Evolutionary conservation across 495 filamentous ascomycete genomes (phyloP).

Genomic region (Pyronema domesticum): DNA sequence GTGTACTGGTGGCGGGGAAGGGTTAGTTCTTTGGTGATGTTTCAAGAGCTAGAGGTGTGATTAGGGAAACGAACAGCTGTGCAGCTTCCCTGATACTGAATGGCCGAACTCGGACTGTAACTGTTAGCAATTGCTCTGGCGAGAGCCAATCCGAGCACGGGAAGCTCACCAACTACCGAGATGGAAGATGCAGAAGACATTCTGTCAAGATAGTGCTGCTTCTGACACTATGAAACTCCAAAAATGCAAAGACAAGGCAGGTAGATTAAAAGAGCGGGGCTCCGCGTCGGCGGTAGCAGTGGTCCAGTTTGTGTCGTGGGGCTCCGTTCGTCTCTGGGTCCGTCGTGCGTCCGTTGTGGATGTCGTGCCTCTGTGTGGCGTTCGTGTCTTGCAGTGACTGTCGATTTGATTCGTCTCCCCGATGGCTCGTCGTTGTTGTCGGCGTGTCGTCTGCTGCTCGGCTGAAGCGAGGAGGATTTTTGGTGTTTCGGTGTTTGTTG

Average conservation of each 20-base stretch:
- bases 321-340: neutral
- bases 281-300: neutral
- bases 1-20: slow-evolving; percentile 32
- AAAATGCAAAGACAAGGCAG: neutral
- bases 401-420: too few relatives aligned
- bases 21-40: neutral
- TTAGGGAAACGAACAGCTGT: slow-evolving; percentile 34
- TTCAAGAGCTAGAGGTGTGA: neutral
- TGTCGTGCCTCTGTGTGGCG: neutral
- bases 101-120: slow-evolving; percentile 72
- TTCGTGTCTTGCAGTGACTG: neutral
- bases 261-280: neutral
- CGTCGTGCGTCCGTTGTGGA: neutral
- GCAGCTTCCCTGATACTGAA: slow-evolving; percentile 69
- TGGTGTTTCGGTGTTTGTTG: neutral
- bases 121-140: slow-evolving; percentile 3
- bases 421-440: neutral
- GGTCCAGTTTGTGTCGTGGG: neutral
- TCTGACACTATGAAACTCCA: neutral
- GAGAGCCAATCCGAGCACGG: neutral
- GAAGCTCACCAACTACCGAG: slow-evolving; percentile 39
- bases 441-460: neutral
- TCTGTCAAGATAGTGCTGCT: neutral
- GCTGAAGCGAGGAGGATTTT: neutral
- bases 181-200: slow-evolving; percentile 37